Base-by-base conservation (phyloP, 2,329 filamentous ascomycete species). In the Zasmidium angulare region DNA sequence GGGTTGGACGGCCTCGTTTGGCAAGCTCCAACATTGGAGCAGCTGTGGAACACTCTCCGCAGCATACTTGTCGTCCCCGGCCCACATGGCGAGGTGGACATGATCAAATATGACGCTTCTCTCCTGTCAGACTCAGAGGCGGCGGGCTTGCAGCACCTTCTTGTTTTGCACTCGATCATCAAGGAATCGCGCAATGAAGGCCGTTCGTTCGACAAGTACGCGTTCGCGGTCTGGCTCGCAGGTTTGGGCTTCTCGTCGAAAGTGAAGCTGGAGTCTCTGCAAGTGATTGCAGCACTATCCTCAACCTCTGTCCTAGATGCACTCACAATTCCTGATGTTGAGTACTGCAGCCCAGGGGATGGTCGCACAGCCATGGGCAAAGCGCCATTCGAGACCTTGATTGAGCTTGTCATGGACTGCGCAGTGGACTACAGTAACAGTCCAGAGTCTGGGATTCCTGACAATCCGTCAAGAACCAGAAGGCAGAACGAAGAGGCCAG, bases 201-300 rank as follows among this genome's bases (percentile, higher is more conserved):
- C 10, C 3, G 4, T n/a, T n/a, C 21, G 3, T 1, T 53, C 4
- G 36, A 46, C 36, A 62, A 59, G 21, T 65, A 61, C 46, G 47
- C 43, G 17, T n/a, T 68, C 3, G 58, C 58, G 46, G 60, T 63
- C 6, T 68, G 65, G 68, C 47, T 69, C 10, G 76, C 73, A 1
- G 61, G 75, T 0, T 66, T 84, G 14, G 73, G 77, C 0, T 85
- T 80, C 59, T 66, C 72, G 0, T 22, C 66, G 0, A 63, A 71
- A 21, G 68, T 70, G 0, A 67, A 81, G 19, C 76, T 81, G 68
- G 63, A 69, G 0, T 48, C 80, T 0, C 50, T 84, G 1, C 72
- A 75, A 46, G 46, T 19, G 14, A n/a, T 57, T 14, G 55, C 24
- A 19, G 7, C 14, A 14, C 7, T 36, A 36, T 36, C 29, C 14